Evolutionary conservation across 148 eudicot species (phyloP), one percentile per base, ranked within the genome.

Genomic region (Vaccinium corymbosum): DNA sequence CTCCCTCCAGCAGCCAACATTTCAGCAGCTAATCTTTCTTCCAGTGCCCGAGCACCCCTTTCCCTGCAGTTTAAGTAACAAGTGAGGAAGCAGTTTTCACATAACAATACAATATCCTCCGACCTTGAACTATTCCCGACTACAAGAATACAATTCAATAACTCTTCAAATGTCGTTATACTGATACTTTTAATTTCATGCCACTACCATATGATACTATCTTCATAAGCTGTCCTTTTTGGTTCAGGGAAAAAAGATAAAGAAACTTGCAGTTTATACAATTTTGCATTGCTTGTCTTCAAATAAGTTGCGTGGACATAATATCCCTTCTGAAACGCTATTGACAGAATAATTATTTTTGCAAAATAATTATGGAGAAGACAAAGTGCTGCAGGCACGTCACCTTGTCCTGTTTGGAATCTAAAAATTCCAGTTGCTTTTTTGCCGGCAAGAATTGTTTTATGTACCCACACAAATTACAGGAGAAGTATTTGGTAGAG

Each of bases 41-140:
- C 98, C 27, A 96, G 92, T 71, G 98, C 98, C 82, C 99, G 94
- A 83, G 98, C 98, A 80, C 99, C 99, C 81, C 97, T 90, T 92
- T 96, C 98, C 85, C 99, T 96, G 94, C 75, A 87, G 84, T 75
- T 85, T 74, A 78, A 64, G 59, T 1, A 82, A 66, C 70, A 85
- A 79, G 50, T 17, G 10, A 78, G 27, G 22, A 35, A 76, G 32
- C 32, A 73, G 70, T 27, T 3, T 14, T 81, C 53, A 81, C 16
- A 51, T 42, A 0, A 70, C 52, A 8, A 20, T 57, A n/a, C 3
- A 46, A 80, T 19, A 50, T n/a, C 64, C 25, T 76, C 16, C 25
- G 1, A 52, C 48, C 46, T n/a, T 55, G 20, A 61, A 55, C 7
- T 56, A 29, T 55, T 3, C 68, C 49, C 4, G 25, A 79, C 61